phyloP scores from a whole-genome alignment of 768 basidiomycete genomes.

The Kwoniella dejecticola region DNA sequence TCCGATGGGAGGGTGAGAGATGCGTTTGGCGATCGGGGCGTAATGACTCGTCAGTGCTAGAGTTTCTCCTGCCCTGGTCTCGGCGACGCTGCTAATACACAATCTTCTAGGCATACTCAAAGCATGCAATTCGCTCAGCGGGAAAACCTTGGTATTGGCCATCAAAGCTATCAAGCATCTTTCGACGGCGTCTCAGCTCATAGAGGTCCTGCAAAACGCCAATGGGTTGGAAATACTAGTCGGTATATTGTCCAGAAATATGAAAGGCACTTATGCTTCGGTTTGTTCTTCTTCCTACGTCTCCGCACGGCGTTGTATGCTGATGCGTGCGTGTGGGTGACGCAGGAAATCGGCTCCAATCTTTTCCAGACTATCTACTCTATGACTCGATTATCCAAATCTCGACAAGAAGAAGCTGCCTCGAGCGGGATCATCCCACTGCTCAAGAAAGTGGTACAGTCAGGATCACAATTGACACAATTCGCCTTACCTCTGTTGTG shows the following conservation, averaged over 20 bases:
- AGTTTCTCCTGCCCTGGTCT: no score
- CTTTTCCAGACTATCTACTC: slow-evolving; percentile 97
- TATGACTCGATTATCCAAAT: slow-evolving; percentile 90
- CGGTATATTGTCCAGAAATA: slow-evolving; percentile 76
- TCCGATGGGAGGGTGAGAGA: slow-evolving; percentile 90
- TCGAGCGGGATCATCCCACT: slow-evolving; percentile 92
- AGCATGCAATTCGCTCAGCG: slow-evolving; percentile 81
- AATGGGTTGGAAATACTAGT: slow-evolving; percentile 92
- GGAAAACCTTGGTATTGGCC: slow-evolving; percentile 83
- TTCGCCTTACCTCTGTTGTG: slow-evolving; percentile 96
- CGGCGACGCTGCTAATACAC: no score
- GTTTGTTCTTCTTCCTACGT: slow-evolving; percentile 59
- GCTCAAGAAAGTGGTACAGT: slow-evolving; percentile 82
- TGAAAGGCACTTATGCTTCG: slow-evolving; percentile 74
- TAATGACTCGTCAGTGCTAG: slow-evolving; percentile 73
- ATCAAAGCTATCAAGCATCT: slow-evolving; percentile 95
- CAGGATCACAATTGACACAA: slow-evolving; percentile 89
- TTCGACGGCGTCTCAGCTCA: slow-evolving; percentile 84
- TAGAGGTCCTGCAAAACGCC: slow-evolving; percentile 93
- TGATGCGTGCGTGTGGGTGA: background rate
- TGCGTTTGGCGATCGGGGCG: slow-evolving; percentile 84
- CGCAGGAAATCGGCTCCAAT: slow-evolving; percentile 92
- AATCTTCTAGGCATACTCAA: slow-evolving; percentile 76
- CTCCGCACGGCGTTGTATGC: background rate
- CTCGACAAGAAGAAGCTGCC: slow-evolving; percentile 93